phyloP scores from a whole-genome alignment of 1,139 yeast genomes.

The Saccharomycopsis hybrid region DNA sequence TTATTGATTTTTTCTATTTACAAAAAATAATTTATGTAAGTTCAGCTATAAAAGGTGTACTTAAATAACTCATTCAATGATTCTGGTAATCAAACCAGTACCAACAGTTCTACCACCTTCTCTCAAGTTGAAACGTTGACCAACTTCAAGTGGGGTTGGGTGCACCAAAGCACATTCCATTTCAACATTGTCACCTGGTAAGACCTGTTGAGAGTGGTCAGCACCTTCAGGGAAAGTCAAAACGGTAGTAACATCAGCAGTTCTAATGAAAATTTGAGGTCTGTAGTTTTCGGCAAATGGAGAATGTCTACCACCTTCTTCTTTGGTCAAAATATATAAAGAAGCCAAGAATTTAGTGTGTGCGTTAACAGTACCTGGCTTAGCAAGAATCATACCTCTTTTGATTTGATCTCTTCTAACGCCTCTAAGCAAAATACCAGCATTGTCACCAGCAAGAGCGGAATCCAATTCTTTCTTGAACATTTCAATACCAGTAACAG shows the following conservation, averaged over 20 bases:
- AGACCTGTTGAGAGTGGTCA: conserved; percentile 82
- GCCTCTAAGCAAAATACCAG: conserved; percentile 97
- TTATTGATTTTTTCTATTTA: too few relatives aligned
- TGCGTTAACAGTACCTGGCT: conserved; percentile 87
- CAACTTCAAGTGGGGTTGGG: conserved; percentile 92
- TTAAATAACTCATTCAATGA: conserved; percentile 62
- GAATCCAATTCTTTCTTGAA: conserved; percentile 96
- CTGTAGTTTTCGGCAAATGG: conserved; percentile 96
- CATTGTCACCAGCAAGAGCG: conserved; percentile 99
- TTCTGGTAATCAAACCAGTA: conserved; percentile 95
- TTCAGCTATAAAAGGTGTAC: too few relatives aligned
- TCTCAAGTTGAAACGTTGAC: conserved; percentile 98
- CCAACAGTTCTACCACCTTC: conserved; percentile 99
- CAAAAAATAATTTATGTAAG: too few relatives aligned
- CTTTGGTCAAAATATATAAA: conserved; percentile 84
- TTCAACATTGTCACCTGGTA: conserved; percentile 99
- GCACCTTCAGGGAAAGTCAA: conserved; percentile 88
- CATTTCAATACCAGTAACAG: conserved; percentile 98
- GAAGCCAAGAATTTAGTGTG: conserved; percentile 94
- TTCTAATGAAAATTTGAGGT: conserved; percentile 95
- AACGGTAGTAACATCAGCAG: conserved; percentile 91
- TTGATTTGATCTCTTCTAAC: conserved; percentile 93
- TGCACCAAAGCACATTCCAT: conserved; percentile 87
- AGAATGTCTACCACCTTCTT: conserved; percentile 99
- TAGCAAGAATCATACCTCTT: conserved; percentile 97